A percentile compares a stretch with the other conserved stretches of the same genome.
phyloP scores from a whole-genome alignment of 2,329 filamentous ascomycete species.

The Penicillium sp. region DNA sequence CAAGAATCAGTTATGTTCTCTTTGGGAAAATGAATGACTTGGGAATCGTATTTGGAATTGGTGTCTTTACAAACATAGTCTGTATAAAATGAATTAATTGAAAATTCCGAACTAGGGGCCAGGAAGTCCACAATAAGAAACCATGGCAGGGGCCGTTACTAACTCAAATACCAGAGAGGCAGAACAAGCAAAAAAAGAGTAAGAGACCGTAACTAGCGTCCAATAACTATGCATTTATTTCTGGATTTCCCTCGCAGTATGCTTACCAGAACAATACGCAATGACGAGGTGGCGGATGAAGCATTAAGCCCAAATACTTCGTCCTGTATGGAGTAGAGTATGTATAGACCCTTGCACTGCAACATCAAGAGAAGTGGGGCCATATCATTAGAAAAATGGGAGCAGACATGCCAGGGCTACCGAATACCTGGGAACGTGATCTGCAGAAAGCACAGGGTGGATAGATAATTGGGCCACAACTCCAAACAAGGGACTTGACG shows the following conservation, averaged over 20 bases:
- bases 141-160: neutral
- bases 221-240: neutral
- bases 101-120: neutral
- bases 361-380: conserved; percentile 8
- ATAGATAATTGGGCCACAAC: conserved; percentile 17
- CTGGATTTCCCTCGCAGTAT: neutral
- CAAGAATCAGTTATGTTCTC: neutral
- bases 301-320: neutral
- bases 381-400: conserved; percentile 13
- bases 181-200: neutral
- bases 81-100: conserved; percentile 46
- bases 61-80: neutral
- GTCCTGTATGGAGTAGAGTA: neutral
- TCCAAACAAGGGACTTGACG: conserved; percentile 20
- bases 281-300: conserved; percentile 11
- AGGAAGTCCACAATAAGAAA: neutral
- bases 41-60: neutral
- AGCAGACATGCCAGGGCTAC: conserved; percentile 18
- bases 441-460: conserved; percentile 16
- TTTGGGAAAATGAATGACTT: neutral
- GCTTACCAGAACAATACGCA: neutral
- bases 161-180: neutral
- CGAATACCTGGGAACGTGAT: conserved; percentile 20
- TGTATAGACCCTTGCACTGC: neutral
- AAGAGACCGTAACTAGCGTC: neutral